Evolutionary conservation across 441 rosid genomes (phyloP).

Genomic region (Euphorbia corollata): DNA sequence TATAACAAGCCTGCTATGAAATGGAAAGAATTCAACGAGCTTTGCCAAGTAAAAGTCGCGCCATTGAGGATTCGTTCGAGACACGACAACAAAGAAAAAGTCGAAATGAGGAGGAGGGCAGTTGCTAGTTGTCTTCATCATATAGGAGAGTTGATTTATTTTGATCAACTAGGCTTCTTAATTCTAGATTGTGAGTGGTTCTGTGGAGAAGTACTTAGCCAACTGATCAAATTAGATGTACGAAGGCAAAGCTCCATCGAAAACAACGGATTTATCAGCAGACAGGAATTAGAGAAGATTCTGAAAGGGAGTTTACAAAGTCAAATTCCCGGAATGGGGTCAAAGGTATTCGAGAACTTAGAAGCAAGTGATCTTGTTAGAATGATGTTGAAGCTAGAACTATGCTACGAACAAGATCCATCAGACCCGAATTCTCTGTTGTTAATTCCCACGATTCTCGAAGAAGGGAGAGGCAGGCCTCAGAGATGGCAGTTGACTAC

Average conservation of each 20-base stretch:
- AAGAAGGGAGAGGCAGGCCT: conserved; percentile 81
- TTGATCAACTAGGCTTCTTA: conserved; percentile 59
- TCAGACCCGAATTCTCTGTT: conserved; percentile 60
- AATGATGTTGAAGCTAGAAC: conserved; percentile 83
- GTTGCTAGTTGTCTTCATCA: conserved; percentile 86
- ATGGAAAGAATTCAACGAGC: conserved; percentile 80
- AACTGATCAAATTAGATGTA: conserved; percentile 59
- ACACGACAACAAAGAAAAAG: conserved; percentile 47
- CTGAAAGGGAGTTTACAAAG: conserved; percentile 65
- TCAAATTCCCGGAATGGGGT: conserved; percentile 81
- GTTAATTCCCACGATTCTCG: conserved; percentile 75
- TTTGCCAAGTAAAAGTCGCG: conserved; percentile 82
- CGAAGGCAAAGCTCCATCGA: conserved; percentile 53
- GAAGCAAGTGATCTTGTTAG: conserved; percentile 58
- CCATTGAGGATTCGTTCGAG: conserved; percentile 67
- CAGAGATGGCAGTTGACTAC: conserved; percentile 68
- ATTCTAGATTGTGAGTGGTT: conserved; percentile 89
- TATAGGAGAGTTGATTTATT: conserved; percentile 73
- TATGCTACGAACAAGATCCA: conserved; percentile 74
- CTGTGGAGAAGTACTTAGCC: conserved; percentile 71
- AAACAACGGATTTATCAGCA: conserved; percentile 58
- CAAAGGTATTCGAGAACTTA: conserved; percentile 70
- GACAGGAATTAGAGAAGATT: conserved; percentile 67
- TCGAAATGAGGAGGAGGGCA: conserved; percentile 66
- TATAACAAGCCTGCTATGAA: conserved; percentile 70